A percentile compares a stretch with the other conserved stretches of the same genome.
Evolutionary conservation across 345 rosid species (phyloP).

Genomic region (Camelina laxa): DNA sequence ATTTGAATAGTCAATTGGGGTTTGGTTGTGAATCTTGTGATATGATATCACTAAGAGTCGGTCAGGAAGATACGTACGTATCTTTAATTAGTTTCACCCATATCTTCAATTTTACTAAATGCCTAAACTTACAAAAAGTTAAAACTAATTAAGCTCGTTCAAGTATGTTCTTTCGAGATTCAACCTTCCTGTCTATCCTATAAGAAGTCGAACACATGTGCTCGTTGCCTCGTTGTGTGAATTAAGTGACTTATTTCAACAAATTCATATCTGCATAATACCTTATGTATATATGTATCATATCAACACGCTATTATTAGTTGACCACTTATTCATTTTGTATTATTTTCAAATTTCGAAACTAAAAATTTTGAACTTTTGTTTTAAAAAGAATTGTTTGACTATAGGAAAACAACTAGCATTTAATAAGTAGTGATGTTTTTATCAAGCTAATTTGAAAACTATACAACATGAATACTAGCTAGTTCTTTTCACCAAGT

Average conservation of each 20-base stretch:
- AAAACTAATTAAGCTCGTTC: neutral
- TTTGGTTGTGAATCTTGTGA: slow-evolving; percentile 29
- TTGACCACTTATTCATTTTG: no score
- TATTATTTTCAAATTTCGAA: no score
- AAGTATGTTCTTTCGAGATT: slow-evolving; percentile 37
- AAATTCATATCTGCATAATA: neutral
- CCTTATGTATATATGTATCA: neutral
- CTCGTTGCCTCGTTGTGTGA: neutral
- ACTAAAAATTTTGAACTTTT: no score
- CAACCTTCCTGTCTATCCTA: slow-evolving; percentile 28
- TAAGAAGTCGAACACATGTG: slow-evolving; percentile 25
- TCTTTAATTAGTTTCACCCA: slow-evolving; percentile 14
- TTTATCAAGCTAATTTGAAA: neutral
- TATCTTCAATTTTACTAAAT: slow-evolving; percentile 18
- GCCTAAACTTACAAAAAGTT: neutral
- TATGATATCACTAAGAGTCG: slow-evolving; percentile 7
- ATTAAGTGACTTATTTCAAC: slow-evolving; percentile 1
- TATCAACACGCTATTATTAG: no score
- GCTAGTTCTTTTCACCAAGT: neutral
- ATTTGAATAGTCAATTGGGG: neutral
- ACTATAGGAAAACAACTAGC: neutral
- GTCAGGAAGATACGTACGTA: slow-evolving; percentile 9
- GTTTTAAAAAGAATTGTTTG: neutral
- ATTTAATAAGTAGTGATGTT: neutral
- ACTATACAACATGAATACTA: neutral